A percentile compares a stretch with the other conserved stretches of the same genome.
Conservation (phyloP, 2,329 filamentous ascomycete genomes). For the Venturia effusa region DNA sequence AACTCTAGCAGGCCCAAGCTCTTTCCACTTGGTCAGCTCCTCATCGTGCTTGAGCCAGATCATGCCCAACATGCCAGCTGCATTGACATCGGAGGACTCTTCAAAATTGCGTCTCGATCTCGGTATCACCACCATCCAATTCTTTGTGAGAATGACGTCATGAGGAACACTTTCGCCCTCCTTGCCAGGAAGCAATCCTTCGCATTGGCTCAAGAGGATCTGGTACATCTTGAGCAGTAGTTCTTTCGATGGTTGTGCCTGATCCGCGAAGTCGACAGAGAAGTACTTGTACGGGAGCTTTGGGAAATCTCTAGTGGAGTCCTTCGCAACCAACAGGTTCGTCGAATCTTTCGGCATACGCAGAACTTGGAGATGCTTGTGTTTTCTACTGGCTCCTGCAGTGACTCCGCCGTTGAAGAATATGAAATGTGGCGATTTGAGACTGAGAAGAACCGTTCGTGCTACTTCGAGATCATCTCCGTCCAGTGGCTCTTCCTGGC, state of each 20-base stretch:
- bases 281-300: constrained; percentile 3
- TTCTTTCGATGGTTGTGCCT: background rate
- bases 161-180: constrained; percentile 4
- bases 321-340: background rate
- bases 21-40: background rate
- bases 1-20: constrained; percentile 1
- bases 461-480: constrained; percentile 31
- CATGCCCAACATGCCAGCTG: background rate
- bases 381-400: background rate
- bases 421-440: background rate
- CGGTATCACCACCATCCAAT: constrained; percentile 7
- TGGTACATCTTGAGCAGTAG: background rate
- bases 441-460: constrained; percentile 5
- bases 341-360: background rate
- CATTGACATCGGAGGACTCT: background rate
- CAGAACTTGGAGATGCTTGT: constrained; percentile 6
- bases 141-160: background rate
- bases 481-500: constrained; percentile 35
- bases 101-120: background rate
- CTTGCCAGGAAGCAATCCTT: background rate
- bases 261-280: background rate
- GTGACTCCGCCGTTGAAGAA: background rate
- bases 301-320: constrained; percentile 1
- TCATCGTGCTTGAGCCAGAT: constrained; percentile 3
- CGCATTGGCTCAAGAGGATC: background rate